These are phyloP conservation scores for Wickerhamiella brachini DNA, from an alignment of 805 yeast genomes.

Conservation along the genomic window DNA sequence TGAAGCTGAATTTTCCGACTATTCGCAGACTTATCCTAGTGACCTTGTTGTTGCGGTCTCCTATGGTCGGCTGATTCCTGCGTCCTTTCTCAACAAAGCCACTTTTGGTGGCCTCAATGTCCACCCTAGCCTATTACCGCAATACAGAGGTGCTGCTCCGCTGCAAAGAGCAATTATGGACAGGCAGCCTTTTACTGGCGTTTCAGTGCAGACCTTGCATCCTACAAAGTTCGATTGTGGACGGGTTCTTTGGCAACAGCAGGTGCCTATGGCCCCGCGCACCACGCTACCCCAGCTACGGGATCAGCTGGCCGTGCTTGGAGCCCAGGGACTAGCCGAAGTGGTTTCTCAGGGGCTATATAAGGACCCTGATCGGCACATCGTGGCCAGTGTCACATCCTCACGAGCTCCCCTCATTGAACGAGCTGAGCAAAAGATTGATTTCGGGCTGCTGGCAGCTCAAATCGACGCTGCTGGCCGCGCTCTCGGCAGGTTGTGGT, in stretches of 20 bases:
- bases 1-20: conserved; percentile 6
- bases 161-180: conserved; percentile 65
- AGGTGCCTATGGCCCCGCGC: neutral
- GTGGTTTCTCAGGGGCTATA: conserved; percentile 29
- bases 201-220: conserved; percentile 78
- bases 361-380: conserved; percentile 7
- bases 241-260: conserved; percentile 40
- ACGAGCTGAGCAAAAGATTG: conserved; percentile 7
- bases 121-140: conserved; percentile 83
- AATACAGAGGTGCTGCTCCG: conserved; percentile 78
- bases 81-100: conserved; percentile 33
- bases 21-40: neutral
- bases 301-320: conserved; percentile 39
- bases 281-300: neutral
- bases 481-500: conserved; percentile 15
- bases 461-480: conserved; percentile 13
- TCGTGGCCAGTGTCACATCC: neutral
- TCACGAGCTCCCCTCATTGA: conserved; percentile 11
- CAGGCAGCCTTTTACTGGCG: conserved; percentile 55
- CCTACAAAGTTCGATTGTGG: conserved; percentile 82
- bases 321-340: conserved; percentile 43
- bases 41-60: conserved; percentile 83
- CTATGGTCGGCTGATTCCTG: conserved; percentile 72
- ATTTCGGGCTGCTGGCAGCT: neutral
- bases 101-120: conserved; percentile 68